Evolutionary conservation across 202 grass and related monocot species (phyloP).

Genomic region (Digitaria exilis): DNA sequence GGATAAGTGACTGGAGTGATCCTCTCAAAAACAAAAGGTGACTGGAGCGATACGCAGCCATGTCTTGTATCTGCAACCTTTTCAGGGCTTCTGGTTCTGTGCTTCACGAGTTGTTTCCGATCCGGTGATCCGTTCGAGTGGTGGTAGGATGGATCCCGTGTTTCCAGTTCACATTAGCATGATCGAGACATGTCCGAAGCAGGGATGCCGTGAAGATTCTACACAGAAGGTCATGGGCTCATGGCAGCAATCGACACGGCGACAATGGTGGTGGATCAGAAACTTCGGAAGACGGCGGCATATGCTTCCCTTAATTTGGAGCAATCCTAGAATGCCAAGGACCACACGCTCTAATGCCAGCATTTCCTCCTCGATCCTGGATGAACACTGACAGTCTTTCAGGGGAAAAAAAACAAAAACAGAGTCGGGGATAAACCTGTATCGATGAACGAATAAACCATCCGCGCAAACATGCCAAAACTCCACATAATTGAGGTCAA

Average conservation of each 20-base stretch:
- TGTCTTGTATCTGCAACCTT: conserved; percentile 1
- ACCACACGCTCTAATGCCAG: no score
- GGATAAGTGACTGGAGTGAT: background rate
- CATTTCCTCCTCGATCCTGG: background rate
- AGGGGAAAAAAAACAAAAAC: background rate
- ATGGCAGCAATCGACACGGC: background rate
- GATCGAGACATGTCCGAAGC: background rate
- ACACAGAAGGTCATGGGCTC: background rate
- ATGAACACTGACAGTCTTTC: background rate
- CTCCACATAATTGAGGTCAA: background rate
- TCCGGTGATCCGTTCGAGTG: background rate
- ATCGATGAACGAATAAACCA: background rate
- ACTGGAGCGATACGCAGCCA: background rate
- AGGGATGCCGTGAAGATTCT: conserved; percentile 1
- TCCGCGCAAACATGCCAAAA: background rate
- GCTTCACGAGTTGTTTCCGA: background rate
- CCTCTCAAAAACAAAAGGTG: background rate
- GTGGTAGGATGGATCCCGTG: background rate
- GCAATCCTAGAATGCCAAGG: background rate
- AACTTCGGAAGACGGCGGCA: background rate
- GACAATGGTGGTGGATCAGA: background rate
- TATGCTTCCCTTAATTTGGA: background rate
- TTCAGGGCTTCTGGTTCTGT: background rate
- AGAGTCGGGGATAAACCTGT: background rate
- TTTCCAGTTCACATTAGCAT: background rate